Conservation (phyloP, 225 moss, liverwort and hornwort species). For the Ulota crispa region DNA sequence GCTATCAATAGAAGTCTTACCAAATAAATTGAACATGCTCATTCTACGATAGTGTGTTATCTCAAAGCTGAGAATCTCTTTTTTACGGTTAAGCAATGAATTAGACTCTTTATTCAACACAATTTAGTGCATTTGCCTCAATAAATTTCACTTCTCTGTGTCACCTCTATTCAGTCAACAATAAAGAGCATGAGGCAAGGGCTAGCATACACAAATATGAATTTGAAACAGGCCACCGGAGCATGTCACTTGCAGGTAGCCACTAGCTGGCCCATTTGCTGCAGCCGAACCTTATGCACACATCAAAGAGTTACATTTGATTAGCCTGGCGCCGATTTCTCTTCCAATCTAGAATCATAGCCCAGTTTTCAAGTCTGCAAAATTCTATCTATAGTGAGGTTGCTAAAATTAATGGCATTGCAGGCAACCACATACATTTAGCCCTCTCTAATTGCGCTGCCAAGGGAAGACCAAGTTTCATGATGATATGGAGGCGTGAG, state of each 20-base stretch:
- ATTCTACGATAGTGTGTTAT: neutral
- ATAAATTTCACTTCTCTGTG: neutral
- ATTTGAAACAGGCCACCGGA: constrained; percentile 69
- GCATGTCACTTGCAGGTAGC: constrained; percentile 68
- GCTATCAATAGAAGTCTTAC: neutral
- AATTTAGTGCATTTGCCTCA: neutral
- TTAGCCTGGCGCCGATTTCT: constrained; percentile 11
- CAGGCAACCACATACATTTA: neutral
- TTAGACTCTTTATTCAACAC: neutral
- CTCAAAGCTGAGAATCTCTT: neutral
- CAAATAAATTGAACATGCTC: neutral
- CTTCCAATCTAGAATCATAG: neutral
- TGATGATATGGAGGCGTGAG: neutral
- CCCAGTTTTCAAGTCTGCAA: neutral
- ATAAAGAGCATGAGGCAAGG: constrained; percentile 14
- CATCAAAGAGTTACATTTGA: neutral
- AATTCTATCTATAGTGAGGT: neutral
- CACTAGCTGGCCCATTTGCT: constrained; percentile 32
- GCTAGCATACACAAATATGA: constrained; percentile 59
- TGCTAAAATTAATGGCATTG: neutral
- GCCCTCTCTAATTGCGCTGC: neutral
- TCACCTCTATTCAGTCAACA: neutral
- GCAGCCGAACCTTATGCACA: constrained; percentile 24
- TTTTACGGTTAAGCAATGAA: neutral
- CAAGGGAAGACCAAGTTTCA: neutral